phyloP scores from a whole-genome alignment of 2,329 filamentous ascomycete genomes.

The Oidium heveae region DNA sequence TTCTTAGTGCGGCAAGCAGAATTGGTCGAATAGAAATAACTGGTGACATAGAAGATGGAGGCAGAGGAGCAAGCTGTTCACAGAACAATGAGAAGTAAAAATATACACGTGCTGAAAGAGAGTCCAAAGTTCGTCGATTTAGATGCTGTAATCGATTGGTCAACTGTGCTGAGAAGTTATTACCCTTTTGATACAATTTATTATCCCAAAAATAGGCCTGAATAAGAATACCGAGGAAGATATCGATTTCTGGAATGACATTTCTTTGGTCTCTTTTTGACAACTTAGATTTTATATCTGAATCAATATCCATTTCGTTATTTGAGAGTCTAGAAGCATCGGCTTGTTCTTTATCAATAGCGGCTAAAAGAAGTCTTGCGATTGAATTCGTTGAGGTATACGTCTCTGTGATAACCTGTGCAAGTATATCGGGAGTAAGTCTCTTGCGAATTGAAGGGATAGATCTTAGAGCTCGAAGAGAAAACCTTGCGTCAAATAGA shows the following conservation, averaged over 20 bases:
- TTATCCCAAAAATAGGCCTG: conserved; percentile 77
- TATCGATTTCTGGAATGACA: conserved; percentile 61
- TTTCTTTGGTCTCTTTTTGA: conserved; percentile 45
- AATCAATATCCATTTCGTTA: conserved; percentile 51
- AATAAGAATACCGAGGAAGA: conserved; percentile 64
- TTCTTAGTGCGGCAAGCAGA: conserved; percentile 69
- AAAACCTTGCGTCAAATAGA: conserved; percentile 86
- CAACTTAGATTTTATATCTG: conserved; percentile 32
- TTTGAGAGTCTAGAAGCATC: conserved; percentile 30
- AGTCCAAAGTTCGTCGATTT: conserved; percentile 85
- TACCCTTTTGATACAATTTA: conserved; percentile 56
- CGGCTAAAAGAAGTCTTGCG: conserved; percentile 42
- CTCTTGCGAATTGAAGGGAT: conserved; percentile 91
- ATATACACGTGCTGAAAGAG: conserved; percentile 83
- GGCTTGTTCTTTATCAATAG: conserved; percentile 40
- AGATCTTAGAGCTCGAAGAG: conserved; percentile 75
- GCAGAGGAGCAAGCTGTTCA: conserved; percentile 68
- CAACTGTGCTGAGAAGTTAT: conserved; percentile 61
- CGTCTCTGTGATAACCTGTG: conserved; percentile 57
- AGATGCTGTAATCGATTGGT: conserved; percentile 65
- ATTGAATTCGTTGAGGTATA: conserved; percentile 38
- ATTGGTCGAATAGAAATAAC: conserved; percentile 68
- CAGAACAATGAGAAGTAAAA: conserved; percentile 95
- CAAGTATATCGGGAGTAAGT: conserved; percentile 56
- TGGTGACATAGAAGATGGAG: conserved; percentile 70